phyloP scores from a whole-genome alignment of 2,329 filamentous ascomycete species.

The Podosphaera fusca region DNA sequence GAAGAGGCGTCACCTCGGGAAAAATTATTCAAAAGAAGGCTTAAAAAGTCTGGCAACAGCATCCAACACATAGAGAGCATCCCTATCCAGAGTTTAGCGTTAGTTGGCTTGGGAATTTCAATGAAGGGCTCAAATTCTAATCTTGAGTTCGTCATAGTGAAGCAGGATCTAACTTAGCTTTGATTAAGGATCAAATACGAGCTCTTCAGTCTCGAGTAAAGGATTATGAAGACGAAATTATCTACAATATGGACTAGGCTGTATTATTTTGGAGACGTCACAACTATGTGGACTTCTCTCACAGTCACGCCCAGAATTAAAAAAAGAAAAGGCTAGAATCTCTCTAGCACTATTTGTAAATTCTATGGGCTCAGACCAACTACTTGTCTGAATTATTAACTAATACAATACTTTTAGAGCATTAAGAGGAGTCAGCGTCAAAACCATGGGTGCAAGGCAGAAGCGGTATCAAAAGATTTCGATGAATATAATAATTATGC shows the following conservation, averaged over 20 bases:
- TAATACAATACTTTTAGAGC: too few species aligned
- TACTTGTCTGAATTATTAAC: too few species aligned
- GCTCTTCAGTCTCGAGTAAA: neutral
- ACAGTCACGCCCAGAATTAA: slow-evolving; percentile 6
- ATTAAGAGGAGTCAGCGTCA: too few species aligned
- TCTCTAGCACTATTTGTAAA: neutral
- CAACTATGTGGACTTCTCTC: slow-evolving; percentile 19
- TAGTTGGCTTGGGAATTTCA: neutral
- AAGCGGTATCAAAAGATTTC: too few species aligned
- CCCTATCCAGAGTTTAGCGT: neutral
- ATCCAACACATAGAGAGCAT: too few species aligned
- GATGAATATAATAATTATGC: too few species aligned
- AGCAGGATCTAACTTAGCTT: neutral
- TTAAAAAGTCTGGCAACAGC: too few species aligned
- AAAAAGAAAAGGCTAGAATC: too few species aligned
- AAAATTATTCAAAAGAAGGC: too few species aligned
- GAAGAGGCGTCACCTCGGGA: too few species aligned
- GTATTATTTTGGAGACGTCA: neutral
- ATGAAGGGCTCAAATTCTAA: neutral
- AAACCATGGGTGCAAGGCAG: too few species aligned
- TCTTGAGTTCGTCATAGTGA: neutral
- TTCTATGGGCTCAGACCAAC: neutral
- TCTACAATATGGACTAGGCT: neutral
- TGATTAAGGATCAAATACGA: neutral
- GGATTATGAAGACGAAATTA: slow-evolving; percentile 1